Conservation (phyloP, 441 rosid genomes). For the Breynia disticha region DNA sequence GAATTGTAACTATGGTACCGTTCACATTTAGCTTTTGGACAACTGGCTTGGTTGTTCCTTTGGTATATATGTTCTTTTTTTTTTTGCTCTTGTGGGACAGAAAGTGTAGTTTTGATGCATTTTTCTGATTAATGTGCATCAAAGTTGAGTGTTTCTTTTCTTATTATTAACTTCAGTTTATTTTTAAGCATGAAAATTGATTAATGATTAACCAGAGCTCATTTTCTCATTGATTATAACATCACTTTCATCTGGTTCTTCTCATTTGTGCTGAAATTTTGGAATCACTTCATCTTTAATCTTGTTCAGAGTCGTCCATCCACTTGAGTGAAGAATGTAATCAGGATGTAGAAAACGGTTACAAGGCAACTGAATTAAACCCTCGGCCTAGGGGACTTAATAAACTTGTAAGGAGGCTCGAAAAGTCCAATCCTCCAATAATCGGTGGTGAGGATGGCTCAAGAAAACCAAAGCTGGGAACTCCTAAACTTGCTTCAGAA, state of each 20-base stretch:
- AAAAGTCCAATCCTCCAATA: conserved; percentile 19
- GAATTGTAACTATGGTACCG: too few species aligned
- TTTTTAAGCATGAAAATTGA: too few species aligned
- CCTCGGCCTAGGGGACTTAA: conserved; percentile 32
- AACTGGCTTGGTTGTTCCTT: too few species aligned
- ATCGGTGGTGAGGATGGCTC: conserved; percentile 30
- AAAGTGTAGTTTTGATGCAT: too few species aligned
- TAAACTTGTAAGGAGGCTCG: conserved; percentile 34
- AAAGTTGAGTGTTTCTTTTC: too few species aligned
- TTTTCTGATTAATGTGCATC: too few species aligned
- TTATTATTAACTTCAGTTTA: too few species aligned
- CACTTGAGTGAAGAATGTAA: conserved; percentile 52
- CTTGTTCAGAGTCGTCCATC: conserved; percentile 49
- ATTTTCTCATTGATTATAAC: background rate
- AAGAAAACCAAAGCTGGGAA: conserved; percentile 49
- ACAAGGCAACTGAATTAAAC: conserved; percentile 40
- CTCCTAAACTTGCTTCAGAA: conserved; percentile 29
- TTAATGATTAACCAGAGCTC: too few species aligned
- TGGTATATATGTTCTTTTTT: too few species aligned
- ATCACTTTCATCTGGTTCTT: conserved; percentile 9
- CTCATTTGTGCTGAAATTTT: conserved; percentile 6
- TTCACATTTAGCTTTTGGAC: too few species aligned
- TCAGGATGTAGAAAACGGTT: conserved; percentile 37
- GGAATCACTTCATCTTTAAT: background rate
- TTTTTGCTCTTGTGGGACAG: too few species aligned